These are phyloP conservation scores for Trypanosoma theileri DNA, from an alignment of 208 protist genomes.

Conservation along the genomic window DNA sequence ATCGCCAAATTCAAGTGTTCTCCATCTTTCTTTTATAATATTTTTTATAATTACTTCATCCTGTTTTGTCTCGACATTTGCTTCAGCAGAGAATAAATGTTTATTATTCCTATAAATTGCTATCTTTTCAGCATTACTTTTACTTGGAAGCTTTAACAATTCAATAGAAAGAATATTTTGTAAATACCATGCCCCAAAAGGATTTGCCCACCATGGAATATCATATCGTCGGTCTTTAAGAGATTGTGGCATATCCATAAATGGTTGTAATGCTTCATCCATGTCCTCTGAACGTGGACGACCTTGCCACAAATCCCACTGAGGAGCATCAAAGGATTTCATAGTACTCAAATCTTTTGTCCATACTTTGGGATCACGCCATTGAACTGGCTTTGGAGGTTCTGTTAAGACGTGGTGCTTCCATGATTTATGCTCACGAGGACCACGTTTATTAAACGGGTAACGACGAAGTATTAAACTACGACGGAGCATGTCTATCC, in stretches of 20 bases:
- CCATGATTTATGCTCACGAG: conserved; percentile 88
- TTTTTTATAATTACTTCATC: conserved; percentile 84
- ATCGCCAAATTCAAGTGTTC: conserved; percentile 91
- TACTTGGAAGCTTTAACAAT: conserved; percentile 83
- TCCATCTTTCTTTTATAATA: conserved; percentile 89
- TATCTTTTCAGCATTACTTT: conserved; percentile 90
- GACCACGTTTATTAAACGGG: conserved; percentile 87
- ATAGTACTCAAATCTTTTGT: conserved; percentile 85
- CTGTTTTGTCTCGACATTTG: conserved; percentile 56
- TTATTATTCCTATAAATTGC: conserved; percentile 79
- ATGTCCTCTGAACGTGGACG: conserved; percentile 86
- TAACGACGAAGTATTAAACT: conserved; percentile 63
- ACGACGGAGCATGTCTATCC: conserved; percentile 56
- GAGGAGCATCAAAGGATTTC: conserved; percentile 92
- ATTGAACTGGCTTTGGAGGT: conserved; percentile 85
- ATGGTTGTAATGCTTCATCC: conserved; percentile 91
- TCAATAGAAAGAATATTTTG: conserved; percentile 92
- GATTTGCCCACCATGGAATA: conserved; percentile 93
- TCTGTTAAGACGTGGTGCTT: conserved; percentile 91
- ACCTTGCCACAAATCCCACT: conserved; percentile 91
- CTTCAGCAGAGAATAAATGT: conserved; percentile 38
- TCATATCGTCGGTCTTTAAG: conserved; percentile 91
- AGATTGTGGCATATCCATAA: conserved; percentile 94
- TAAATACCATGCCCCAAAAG: conserved; percentile 92
- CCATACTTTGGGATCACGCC: conserved; percentile 93